Conservation (phyloP, 495 filamentous ascomycete genomes). For the Delitschia confertaspora region DNA sequence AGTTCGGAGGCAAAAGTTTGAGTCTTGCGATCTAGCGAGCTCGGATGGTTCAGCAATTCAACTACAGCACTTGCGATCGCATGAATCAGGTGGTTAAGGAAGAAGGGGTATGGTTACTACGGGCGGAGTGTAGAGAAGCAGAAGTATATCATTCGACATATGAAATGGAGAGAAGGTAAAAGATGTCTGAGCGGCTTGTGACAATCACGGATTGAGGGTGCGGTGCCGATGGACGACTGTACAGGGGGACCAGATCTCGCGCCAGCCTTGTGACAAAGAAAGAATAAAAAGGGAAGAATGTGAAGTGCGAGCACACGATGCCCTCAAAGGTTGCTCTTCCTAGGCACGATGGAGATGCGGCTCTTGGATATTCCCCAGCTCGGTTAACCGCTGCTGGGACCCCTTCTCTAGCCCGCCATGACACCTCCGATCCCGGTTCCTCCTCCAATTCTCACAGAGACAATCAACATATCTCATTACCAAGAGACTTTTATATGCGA, state of each 20-base stretch:
- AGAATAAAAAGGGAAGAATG: no score
- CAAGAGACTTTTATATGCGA: no score
- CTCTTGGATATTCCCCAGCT: conserved; percentile 2
- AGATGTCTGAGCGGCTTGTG: no score
- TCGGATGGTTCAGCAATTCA: neutral
- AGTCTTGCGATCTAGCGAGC: neutral
- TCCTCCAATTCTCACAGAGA: no score
- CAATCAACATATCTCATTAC: no score
- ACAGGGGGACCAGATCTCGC: no score
- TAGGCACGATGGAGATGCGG: conserved; percentile 1
- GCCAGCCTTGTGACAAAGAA: no score
- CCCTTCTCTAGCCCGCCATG: no score
- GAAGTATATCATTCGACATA: conserved; percentile 2
- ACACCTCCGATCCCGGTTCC: no score
- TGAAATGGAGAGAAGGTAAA: conserved; percentile 1
- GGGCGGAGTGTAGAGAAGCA: neutral
- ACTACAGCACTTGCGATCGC: neutral
- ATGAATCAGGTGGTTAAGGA: neutral
- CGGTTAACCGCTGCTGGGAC: neutral
- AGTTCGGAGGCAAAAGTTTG: neutral
- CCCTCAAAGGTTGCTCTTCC: neutral
- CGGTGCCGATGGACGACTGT: no score
- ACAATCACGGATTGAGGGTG: no score
- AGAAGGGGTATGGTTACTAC: neutral
- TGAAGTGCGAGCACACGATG: conserved; percentile 1